Percentiles rank a stretch among this genome's conserved stretches.
phyloP scores from a whole-genome alignment of 306 rosid species.

The Cajanus cajan region DNA sequence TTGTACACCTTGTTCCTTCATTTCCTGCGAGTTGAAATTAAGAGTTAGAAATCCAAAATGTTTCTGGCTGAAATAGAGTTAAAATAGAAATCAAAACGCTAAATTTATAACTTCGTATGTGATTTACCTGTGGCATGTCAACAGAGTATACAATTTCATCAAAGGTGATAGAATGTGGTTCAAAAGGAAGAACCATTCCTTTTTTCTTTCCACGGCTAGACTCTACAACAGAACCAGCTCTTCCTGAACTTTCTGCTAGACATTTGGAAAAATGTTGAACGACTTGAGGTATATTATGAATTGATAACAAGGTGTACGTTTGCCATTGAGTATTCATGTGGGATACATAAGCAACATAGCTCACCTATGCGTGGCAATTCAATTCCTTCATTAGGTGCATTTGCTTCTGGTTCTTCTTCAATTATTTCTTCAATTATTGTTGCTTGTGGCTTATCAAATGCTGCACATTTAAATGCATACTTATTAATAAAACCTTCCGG shows the following conservation, averaged over 20 bases:
- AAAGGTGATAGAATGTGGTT: slow-evolving; percentile 62
- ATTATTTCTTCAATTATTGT: slow-evolving; percentile 37
- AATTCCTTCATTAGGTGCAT: slow-evolving; percentile 17
- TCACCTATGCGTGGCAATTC: slow-evolving; percentile 22
- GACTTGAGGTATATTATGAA: not conserved
- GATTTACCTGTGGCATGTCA: slow-evolving; percentile 68
- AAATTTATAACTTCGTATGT: too few species aligned
- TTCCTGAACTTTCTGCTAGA: not conserved
- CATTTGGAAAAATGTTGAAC: not conserved
- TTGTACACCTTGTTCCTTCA: slow-evolving; percentile 55
- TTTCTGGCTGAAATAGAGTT: not conserved
- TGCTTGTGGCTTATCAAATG: slow-evolving; percentile 44
- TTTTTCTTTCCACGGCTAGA: slow-evolving; percentile 30
- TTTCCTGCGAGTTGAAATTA: slow-evolving; percentile 48
- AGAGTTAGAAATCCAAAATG: not conserved
- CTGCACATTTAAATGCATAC: slow-evolving; percentile 38
- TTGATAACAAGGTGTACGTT: not conserved
- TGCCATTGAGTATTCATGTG: not conserved
- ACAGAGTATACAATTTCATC: slow-evolving; percentile 63
- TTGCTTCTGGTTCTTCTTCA: slow-evolving; percentile 28
- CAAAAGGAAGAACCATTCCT: slow-evolving; percentile 87
- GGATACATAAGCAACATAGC: not conserved
- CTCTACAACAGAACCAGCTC: slow-evolving; percentile 13
- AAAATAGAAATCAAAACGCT: too few species aligned
- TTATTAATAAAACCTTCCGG: not conserved